Base-by-base conservation (phyloP, 179 eudicot species). In the Carnegiea gigantea region DNA sequence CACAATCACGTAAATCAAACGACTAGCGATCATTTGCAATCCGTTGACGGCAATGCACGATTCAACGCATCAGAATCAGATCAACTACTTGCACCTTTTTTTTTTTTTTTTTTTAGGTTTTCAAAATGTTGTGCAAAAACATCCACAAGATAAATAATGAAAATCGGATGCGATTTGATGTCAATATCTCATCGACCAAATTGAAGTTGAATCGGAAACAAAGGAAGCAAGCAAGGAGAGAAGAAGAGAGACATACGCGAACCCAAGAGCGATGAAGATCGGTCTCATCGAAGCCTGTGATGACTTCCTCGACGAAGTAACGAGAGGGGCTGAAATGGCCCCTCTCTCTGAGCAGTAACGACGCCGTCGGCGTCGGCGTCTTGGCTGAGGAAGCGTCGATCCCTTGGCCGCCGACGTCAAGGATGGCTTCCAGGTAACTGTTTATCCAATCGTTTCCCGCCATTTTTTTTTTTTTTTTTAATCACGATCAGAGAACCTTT, bases 381-480 rank as follows among this genome's bases (percentile, higher is more conserved):
- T 82, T 82, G n/a, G 78, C 46, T 18, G 86, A 87, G 17, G 84
- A 78, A 71, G 89, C 90, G 72, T 92, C 92, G 76, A 89, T 80
- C 24, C 90, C 90, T 10, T 88, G 90, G 0, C 93, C 93, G 7
- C 90, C 90, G 0, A 92, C 95, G 53, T 92, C 95, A 15, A 92
- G 85, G 46, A 92, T 92, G 71, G 95, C 95, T 84, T 92, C 95
- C 33, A 92, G 62, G 81, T 92, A 92, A 77, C 95, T 92, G 88
- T 90, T 92, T 2, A 92, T 88, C 95, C 95, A 92, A 73, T 92
- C 95, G 81, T 92, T 92, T 85, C 95, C 95, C 89, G 95, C 95
- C 95, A 92, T 92, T 86, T 74, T 65, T 26, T 3, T 20, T 2
- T 14, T 15, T 57, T 26, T 3, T 20, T 2, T 14, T 15, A 7